Conservation (phyloP, 2,329 filamentous ascomycete species). For the Paraphaeosphaeria minitans region DNA sequence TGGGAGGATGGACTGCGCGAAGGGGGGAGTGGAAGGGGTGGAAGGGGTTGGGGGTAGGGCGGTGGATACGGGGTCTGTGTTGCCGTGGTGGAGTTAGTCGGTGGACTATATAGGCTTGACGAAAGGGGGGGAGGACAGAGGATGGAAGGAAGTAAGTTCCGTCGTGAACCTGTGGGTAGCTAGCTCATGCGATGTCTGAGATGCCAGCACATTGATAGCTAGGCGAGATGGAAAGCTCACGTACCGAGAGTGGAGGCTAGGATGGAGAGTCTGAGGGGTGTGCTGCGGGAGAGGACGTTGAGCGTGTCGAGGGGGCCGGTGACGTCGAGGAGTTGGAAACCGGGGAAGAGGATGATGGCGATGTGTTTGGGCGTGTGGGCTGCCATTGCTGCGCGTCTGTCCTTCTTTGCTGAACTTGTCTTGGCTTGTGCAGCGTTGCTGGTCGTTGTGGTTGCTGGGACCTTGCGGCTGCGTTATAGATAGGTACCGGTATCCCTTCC, state of each 20-base stretch:
- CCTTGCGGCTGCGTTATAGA: neutral
- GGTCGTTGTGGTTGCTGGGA: neutral
- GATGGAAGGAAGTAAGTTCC: too few relatives aligned
- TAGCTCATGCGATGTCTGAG: too few relatives aligned
- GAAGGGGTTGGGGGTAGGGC: conserved; percentile 23
- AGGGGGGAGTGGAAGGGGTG: conserved; percentile 34
- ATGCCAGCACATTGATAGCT: too few relatives aligned
- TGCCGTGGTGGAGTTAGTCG: too few relatives aligned
- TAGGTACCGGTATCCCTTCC: too few relatives aligned
- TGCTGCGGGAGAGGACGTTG: conserved; percentile 40
- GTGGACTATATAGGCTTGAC: too few relatives aligned
- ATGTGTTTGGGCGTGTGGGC: conserved; percentile 32
- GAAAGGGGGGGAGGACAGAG: too few relatives aligned
- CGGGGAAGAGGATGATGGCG: conserved; percentile 43
- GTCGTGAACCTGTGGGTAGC: too few relatives aligned
- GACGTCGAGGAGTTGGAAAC: conserved; percentile 47
- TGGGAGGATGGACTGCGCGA: conserved; percentile 50
- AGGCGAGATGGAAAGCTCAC: too few relatives aligned
- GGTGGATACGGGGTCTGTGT: conserved; percentile 38
- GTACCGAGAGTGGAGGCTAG: conserved; percentile 36
- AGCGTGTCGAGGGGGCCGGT: conserved; percentile 56
- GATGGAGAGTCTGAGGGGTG: conserved; percentile 38
- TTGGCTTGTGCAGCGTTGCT: too few relatives aligned
- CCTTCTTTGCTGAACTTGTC: too few relatives aligned
- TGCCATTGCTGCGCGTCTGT: neutral